A percentile compares a stretch with the other conserved stretches of the same genome.
These are phyloP conservation scores for Patellifolia procumbens DNA, from an alignment of 179 eudicot genomes.

Conservation along the genomic window DNA sequence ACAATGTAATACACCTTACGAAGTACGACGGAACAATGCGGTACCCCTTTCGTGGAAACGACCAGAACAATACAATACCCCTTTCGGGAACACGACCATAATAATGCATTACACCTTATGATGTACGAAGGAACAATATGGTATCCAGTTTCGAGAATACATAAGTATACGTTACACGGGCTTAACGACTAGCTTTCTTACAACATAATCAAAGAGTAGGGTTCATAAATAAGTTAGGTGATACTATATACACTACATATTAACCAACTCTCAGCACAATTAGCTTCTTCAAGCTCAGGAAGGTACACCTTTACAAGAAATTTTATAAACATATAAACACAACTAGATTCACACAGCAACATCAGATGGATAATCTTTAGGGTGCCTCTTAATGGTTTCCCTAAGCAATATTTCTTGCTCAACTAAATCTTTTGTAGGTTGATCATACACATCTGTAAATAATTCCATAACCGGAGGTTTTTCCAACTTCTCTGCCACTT, in stretches of 20 bases:
- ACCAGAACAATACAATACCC: too few species aligned
- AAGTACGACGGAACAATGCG: too few species aligned
- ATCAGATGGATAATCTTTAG: conserved; percentile 46
- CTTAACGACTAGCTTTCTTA: too few species aligned
- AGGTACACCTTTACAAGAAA: background rate
- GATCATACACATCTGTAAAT: conserved; percentile 56
- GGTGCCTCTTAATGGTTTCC: conserved; percentile 39
- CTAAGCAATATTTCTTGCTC: conserved; percentile 45
- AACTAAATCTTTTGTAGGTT: conserved; percentile 36
- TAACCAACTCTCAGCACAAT: background rate
- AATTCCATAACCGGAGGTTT: conserved; percentile 47
- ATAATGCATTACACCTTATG: too few species aligned
- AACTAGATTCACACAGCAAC: conserved; percentile 9
- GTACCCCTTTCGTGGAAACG: too few species aligned
- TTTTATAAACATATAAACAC: background rate
- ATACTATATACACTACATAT: background rate
- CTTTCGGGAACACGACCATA: too few species aligned
- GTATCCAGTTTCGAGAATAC: too few species aligned
- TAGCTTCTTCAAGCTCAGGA: background rate
- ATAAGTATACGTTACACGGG: too few species aligned
- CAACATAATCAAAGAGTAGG: background rate
- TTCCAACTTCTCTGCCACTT: conserved; percentile 59
- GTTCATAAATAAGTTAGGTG: background rate
- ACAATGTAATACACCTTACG: too few species aligned
- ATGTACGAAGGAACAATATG: too few species aligned